Percentiles rank a stretch among this genome's conserved stretches.
Evolutionary conservation across 257 asterid species (phyloP).

Genomic region (Coffea eugenioides): DNA sequence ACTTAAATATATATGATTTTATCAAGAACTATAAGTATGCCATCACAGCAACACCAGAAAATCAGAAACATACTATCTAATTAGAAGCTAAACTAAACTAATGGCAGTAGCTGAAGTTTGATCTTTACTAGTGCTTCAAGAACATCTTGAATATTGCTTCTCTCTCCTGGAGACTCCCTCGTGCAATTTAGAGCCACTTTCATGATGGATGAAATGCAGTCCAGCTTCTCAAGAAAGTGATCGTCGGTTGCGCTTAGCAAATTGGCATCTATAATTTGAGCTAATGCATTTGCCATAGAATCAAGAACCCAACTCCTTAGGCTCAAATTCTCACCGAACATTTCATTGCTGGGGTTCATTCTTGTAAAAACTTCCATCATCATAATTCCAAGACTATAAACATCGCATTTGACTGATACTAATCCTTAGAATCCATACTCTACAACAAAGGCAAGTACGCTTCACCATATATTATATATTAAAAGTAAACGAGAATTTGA

Average conservation of each 20-base stretch:
- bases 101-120: neutral
- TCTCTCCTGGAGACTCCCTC: neutral
- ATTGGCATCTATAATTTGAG: neutral
- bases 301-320: conserved; percentile 2
- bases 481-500: neutral
- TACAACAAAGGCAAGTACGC: neutral
- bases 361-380: conserved; percentile 5
- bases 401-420: conserved; percentile 1
- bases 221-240: neutral
- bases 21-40: no score
- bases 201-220: neutral
- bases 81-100: no score
- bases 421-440: neutral
- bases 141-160: conserved; percentile 1
- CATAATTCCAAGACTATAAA: conserved; percentile 3
- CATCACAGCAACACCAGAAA: no score
- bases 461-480: no score
- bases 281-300: neutral
- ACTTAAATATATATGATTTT: no score
- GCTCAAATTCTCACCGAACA: neutral
- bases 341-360: neutral
- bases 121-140: neutral
- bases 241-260: neutral
- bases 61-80: no score
- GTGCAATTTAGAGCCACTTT: conserved; percentile 1